Conservation (phyloP, 2,329 filamentous ascomycete species). For the Periconia digitata region DNA sequence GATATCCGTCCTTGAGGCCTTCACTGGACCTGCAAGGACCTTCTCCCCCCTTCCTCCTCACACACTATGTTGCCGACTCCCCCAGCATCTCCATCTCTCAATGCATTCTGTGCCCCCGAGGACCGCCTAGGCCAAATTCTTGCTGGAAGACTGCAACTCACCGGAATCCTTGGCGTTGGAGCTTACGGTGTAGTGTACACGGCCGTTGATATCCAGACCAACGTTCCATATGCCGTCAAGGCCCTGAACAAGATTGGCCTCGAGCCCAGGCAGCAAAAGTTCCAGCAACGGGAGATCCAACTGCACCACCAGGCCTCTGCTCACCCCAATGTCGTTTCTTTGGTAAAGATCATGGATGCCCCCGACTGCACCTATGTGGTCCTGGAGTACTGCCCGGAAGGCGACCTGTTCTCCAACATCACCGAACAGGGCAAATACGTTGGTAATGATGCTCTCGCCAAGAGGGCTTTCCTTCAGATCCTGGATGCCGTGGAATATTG, state of each 20-base stretch:
- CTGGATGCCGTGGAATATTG: constrained; percentile 95
- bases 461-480: constrained; percentile 88
- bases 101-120: constrained; percentile 63
- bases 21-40: constrained; percentile 45
- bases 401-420: constrained; percentile 96
- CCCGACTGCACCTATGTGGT: constrained; percentile 94
- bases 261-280: constrained; percentile 82
- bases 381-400: constrained; percentile 94
- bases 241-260: constrained; percentile 92
- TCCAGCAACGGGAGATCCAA: constrained; percentile 90
- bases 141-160: constrained; percentile 80
- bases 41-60: constrained; percentile 7
- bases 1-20: constrained; percentile 42
- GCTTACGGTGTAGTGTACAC: constrained; percentile 97
- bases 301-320: constrained; percentile 86
- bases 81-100: constrained; percentile 50
- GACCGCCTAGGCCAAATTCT: constrained; percentile 83
- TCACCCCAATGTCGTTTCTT: constrained; percentile 90
- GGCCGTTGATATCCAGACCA: constrained; percentile 79
- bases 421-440: constrained; percentile 93
- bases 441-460: constrained; percentile 85
- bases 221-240: constrained; percentile 90
- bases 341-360: constrained; percentile 91
- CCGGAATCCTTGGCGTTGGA: constrained; percentile 83
- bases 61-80: constrained; percentile 54